A percentile compares a stretch with the other conserved stretches of the same genome.
These are phyloP conservation scores for Omphalotus guepiniiformis DNA, from an alignment of 768 basidiomycete species.

Conservation along the genomic window DNA sequence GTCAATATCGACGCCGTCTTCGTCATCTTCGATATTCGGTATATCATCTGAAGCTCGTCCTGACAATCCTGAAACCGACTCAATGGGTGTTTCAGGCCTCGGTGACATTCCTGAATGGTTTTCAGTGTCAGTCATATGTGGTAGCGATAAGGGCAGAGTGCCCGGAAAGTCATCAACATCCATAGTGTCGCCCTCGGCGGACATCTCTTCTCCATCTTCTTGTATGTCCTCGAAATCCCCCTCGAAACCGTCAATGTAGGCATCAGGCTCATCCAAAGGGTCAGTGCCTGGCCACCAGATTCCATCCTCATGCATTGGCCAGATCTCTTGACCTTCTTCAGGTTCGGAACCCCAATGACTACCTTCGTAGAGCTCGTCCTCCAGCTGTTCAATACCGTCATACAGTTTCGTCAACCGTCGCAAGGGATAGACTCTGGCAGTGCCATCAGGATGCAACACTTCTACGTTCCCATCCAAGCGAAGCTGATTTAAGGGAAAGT, in stretches of 20 bases:
- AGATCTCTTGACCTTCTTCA: constrained; percentile 35
- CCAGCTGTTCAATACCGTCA: constrained; percentile 78
- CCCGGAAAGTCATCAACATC: constrained; percentile 29
- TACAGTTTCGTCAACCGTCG: constrained; percentile 71
- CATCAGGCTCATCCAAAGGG: constrained; percentile 38
- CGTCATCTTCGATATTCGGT: constrained; percentile 19
- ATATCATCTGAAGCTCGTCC: neutral
- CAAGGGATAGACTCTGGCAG: constrained; percentile 48
- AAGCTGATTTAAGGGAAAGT: constrained; percentile 51
- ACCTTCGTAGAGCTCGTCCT: constrained; percentile 62
- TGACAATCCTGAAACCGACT: neutral
- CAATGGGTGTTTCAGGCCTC: neutral
- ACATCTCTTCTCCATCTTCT: constrained; percentile 34
- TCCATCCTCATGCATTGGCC: constrained; percentile 43
- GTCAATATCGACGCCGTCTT: constrained; percentile 19
- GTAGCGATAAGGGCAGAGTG: constrained; percentile 17
- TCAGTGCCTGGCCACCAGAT: constrained; percentile 37
- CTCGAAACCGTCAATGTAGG: constrained; percentile 39
- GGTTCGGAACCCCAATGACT: constrained; percentile 41
- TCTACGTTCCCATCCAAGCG: constrained; percentile 69
- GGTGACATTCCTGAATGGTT: too few relatives aligned
- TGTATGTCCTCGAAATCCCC: constrained; percentile 28
- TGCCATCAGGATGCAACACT: constrained; percentile 63
- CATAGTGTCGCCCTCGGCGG: constrained; percentile 31
- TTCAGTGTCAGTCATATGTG: neutral